These are phyloP conservation scores for Xylaria bambusicola DNA, from an alignment of 495 filamentous ascomycete genomes.

Conservation along the genomic window DNA sequence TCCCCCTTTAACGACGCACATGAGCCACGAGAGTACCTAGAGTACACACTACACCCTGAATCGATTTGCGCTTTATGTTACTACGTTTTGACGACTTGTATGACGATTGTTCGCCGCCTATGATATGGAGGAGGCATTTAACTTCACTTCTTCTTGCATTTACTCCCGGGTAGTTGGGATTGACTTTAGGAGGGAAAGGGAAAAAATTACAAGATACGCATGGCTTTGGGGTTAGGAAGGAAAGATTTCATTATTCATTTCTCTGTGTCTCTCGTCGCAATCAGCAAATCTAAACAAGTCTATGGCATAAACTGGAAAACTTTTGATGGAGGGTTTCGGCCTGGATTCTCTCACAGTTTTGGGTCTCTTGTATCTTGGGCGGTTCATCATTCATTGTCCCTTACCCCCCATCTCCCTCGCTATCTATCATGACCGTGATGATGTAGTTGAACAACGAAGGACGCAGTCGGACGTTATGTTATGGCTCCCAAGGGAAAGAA, in stretches of 20 bases:
- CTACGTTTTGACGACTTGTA: background rate
- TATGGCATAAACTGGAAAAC: background rate
- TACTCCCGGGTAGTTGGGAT: background rate
- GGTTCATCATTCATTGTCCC: too few species aligned
- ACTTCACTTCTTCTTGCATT: background rate
- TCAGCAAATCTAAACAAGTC: background rate
- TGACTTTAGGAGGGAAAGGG: background rate
- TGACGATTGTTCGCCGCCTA: background rate
- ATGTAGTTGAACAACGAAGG: too few species aligned
- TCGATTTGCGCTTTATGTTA: background rate
- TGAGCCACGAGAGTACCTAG: slow-evolving; percentile 24
- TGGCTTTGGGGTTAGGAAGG: slow-evolving; percentile 27
- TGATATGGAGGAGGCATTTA: background rate
- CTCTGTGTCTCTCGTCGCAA: background rate
- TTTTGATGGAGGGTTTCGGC: too few species aligned
- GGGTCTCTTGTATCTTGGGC: too few species aligned
- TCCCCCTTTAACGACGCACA: slow-evolving; percentile 24
- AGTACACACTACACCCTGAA: slow-evolving; percentile 17
- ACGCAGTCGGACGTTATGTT: too few species aligned
- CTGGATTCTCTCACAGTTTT: too few species aligned
- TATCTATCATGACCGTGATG: too few species aligned
- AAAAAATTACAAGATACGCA: slow-evolving; percentile 12
- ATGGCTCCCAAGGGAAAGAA: too few species aligned
- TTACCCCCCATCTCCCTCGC: too few species aligned
- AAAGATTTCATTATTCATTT: slow-evolving; percentile 26